Conservation (phyloP, 2,329 filamentous ascomycete genomes). For the Ophiobolus disseminans region DNA sequence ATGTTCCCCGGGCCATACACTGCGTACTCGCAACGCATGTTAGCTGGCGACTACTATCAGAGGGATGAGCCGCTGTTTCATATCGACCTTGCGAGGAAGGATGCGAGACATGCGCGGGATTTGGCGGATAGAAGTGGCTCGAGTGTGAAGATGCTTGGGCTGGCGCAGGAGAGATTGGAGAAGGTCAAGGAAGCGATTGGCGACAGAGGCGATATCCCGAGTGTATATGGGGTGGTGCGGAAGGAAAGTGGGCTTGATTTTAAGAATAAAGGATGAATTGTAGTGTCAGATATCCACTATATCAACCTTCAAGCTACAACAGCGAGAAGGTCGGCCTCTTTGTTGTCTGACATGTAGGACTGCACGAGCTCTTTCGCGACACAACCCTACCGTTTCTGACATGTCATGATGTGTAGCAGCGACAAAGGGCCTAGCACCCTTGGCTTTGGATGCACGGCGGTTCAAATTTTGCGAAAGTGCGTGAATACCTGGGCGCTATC, state of each 20-base stretch:
- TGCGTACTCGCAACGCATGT: conserved; percentile 77
- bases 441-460: no score
- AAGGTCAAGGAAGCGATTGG: conserved; percentile 74
- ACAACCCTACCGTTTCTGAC: no score
- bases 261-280: conserved; percentile 54
- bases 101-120: conserved; percentile 74
- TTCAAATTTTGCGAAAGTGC: no score
- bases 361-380: no score
- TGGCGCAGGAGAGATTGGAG: conserved; percentile 70
- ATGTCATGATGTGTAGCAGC: no score
- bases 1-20: conserved; percentile 80
- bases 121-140: conserved; percentile 70
- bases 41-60: conserved; percentile 76
- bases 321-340: no score
- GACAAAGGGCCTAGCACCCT: no score
- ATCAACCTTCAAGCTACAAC: no score
- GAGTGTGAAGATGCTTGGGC: conserved; percentile 69
- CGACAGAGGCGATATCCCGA: conserved; percentile 77
- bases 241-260: conserved; percentile 76
- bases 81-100: conserved; percentile 83
- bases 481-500: no score
- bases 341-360: no score
- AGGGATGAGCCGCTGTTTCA: conserved; percentile 81
- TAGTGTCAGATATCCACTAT: no score
- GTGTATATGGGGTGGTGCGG: conserved; percentile 81